These are phyloP conservation scores for Marchantia polymorpha DNA, from an alignment of 225 moss, liverwort and hornwort species.

Conservation along the genomic window DNA sequence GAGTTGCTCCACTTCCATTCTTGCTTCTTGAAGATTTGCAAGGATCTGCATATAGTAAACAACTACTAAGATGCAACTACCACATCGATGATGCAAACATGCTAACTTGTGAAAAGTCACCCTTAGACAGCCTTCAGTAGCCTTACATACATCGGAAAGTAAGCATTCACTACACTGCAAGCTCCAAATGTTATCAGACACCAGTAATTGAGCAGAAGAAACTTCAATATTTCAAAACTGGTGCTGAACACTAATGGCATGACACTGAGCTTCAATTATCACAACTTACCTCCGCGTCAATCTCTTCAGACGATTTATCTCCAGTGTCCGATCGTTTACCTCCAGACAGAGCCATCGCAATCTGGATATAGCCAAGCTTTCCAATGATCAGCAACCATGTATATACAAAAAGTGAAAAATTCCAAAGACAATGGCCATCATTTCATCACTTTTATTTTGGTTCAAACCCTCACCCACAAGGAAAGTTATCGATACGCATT, in stretches of 20 bases:
- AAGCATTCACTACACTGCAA: neutral
- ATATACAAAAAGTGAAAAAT: neutral
- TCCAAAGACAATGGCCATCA: neutral
- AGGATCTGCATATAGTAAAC: slow-evolving; percentile 47
- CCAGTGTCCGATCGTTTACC: slow-evolving; percentile 56
- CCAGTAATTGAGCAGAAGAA: neutral
- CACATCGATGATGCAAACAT: neutral
- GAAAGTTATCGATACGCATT: neutral
- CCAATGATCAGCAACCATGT: neutral
- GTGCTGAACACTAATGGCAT: no score
- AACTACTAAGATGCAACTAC: neutral
- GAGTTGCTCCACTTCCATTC: slow-evolving; percentile 69
- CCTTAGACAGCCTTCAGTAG: neutral
- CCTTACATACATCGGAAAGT: neutral
- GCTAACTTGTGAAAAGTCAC: neutral
- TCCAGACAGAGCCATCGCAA: slow-evolving; percentile 72
- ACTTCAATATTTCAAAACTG: neutral
- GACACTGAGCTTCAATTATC: neutral
- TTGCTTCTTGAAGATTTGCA: slow-evolving; percentile 72
- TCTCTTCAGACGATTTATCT: slow-evolving; percentile 53
- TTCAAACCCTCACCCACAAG: neutral
- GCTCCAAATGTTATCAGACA: no score
- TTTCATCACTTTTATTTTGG: neutral
- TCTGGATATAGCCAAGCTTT: slow-evolving; percentile 32
- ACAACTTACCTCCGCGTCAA: slow-evolving; percentile 64